phyloP scores from a whole-genome alignment of 129 eudicot genomes.

The Saposhnikovia divaricata region DNA sequence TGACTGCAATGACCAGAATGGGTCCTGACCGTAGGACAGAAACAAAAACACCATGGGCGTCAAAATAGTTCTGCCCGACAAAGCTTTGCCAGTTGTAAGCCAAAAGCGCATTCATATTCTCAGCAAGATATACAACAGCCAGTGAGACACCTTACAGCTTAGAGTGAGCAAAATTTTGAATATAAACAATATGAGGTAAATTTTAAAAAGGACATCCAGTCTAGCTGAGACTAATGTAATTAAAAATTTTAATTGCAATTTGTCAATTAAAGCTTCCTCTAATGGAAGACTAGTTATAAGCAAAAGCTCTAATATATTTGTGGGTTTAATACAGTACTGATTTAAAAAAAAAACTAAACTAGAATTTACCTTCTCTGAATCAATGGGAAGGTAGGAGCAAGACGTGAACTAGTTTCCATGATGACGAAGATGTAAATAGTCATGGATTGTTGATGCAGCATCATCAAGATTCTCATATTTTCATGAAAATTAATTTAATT shows the following conservation, averaged over 20 bases:
- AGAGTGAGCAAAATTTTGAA: not conserved
- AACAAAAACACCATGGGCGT: constrained; percentile 69
- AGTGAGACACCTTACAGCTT: constrained; percentile 38
- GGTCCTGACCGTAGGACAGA: no score
- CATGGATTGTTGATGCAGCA: constrained; percentile 16
- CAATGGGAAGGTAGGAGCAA: not conserved
- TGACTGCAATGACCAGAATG: constrained; percentile 59
- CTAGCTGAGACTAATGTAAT: not conserved
- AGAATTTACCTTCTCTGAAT: not conserved
- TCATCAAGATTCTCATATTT: constrained; percentile 17
- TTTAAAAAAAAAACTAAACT: not conserved
- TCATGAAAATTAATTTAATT: not conserved
- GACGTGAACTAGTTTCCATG: not conserved
- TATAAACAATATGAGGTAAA: not conserved
- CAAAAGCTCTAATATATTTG: no score
- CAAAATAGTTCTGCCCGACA: constrained; percentile 89
- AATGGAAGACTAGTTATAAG: no score
- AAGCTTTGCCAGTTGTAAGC: constrained; percentile 79
- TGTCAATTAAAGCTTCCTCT: not conserved
- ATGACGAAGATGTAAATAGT: not conserved
- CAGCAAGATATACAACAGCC: constrained; percentile 90
- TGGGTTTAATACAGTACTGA: not conserved
- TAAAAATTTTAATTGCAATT: not conserved
- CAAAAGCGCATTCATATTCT: constrained; percentile 56
- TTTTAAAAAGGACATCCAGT: not conserved